phyloP scores from a whole-genome alignment of 2,329 filamentous ascomycete genomes.

The Phyllosticta citrichinensis region DNA sequence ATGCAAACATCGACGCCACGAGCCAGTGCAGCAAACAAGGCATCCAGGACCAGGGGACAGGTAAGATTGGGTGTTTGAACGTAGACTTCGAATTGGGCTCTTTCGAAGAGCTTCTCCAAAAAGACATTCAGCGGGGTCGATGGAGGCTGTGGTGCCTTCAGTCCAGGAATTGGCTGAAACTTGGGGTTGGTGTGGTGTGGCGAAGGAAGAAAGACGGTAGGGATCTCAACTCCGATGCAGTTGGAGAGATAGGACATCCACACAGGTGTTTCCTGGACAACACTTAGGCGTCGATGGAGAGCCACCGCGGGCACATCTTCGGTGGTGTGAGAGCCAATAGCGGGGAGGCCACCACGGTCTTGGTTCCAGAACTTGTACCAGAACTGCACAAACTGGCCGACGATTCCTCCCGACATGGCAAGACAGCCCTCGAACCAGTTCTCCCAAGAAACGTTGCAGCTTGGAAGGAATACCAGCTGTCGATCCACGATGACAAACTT shows the following conservation, averaged over 20 bases:
- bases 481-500: conserved; percentile 72
- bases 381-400: conserved; percentile 54
- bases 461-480: conserved; percentile 56
- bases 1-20: conserved; percentile 60
- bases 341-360: neutral
- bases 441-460: conserved; percentile 81
- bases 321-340: neutral
- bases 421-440: conserved; percentile 76
- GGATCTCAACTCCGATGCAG: conserved; percentile 20
- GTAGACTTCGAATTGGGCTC: conserved; percentile 50
- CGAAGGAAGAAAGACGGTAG: conserved; percentile 61
- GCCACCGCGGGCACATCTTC: neutral
- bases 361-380: conserved; percentile 59
- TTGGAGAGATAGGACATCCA: conserved; percentile 1
- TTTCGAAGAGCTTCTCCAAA: conserved; percentile 49
- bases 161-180: conserved; percentile 51
- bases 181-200: conserved; percentile 59
- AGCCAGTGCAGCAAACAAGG: conserved; percentile 49
- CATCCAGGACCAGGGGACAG: conserved; percentile 51
- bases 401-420: conserved; percentile 52
- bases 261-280: conserved; percentile 5
- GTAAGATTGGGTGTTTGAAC: conserved; percentile 75
- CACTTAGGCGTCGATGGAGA: conserved; percentile 1
- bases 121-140: conserved; percentile 62
- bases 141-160: conserved; percentile 32